Conservation (phyloP, 2,329 filamentous ascomycete genomes). For the Colletotrichum filicis region DNA sequence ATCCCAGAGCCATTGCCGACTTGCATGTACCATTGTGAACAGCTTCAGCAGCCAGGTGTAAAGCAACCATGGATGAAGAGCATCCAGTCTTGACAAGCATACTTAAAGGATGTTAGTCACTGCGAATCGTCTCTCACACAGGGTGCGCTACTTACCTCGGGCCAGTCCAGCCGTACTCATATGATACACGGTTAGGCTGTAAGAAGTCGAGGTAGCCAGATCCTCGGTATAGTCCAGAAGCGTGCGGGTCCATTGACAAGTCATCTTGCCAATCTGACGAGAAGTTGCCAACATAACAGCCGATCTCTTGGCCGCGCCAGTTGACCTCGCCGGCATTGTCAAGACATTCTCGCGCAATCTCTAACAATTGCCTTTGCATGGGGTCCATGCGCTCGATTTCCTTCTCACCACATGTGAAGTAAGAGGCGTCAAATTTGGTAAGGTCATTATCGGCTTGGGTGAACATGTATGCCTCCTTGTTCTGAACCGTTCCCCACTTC, state of each 20-base stretch:
- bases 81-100: conserved; percentile 50
- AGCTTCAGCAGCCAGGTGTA: conserved; percentile 46
- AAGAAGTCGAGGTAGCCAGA: conserved; percentile 37
- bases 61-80: conserved; percentile 43
- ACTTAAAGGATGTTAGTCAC: conserved; percentile 30
- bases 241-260: conserved; percentile 15
- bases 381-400: conserved; percentile 45
- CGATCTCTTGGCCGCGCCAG: conserved; percentile 41
- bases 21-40: conserved; percentile 42
- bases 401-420: conserved; percentile 43
- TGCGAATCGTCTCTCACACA: no score
- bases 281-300: conserved; percentile 43
- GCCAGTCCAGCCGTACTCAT: conserved; percentile 46
- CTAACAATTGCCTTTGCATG: conserved; percentile 41
- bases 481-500: conserved; percentile 27
- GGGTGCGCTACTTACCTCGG: conserved; percentile 40
- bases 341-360: conserved; percentile 44
- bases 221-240: conserved; percentile 36
- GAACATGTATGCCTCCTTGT: conserved; percentile 36
- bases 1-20: conserved; percentile 45
- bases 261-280: conserved; percentile 42
- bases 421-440: conserved; percentile 42
- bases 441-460: conserved; percentile 39
- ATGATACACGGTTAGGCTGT: conserved; percentile 45
- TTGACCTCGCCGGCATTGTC: conserved; percentile 42